Evolutionary conservation across 306 rosid genomes (phyloP).

Genomic region (Carpinus viminea): DNA sequence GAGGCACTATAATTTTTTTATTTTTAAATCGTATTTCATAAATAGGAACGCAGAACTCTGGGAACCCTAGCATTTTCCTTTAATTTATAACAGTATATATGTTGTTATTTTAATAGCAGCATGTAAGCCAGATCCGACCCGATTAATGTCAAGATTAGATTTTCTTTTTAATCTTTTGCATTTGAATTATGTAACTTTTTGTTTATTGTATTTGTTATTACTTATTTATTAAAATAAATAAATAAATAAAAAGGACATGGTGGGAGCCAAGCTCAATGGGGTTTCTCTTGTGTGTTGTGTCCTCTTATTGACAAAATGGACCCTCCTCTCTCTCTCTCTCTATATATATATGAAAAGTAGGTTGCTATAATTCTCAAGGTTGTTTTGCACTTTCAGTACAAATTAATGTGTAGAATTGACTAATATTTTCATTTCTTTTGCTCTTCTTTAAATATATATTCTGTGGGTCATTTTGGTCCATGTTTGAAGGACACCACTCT

Average conservation of each 20-base stretch:
- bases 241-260: slow-evolving; percentile 38
- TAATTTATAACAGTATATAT: too few relatives aligned
- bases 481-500: slow-evolving; percentile 13
- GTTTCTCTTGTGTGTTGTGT: slow-evolving; percentile 45
- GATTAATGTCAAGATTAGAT: too few relatives aligned
- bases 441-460: background rate
- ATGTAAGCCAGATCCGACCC: too few relatives aligned
- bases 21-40: too few relatives aligned
- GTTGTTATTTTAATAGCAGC: too few relatives aligned
- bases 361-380: background rate
- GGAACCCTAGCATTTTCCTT: too few relatives aligned
- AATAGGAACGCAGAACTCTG: too few relatives aligned
- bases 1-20: too few relatives aligned
- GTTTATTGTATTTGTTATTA: too few relatives aligned
- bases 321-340: slow-evolving; percentile 33
- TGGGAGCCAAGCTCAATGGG: slow-evolving; percentile 61
- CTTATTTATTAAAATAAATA: too few relatives aligned
- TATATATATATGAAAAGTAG: background rate
- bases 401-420: background rate
- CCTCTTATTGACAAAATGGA: slow-evolving; percentile 46
- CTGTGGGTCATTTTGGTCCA: slow-evolving; percentile 8
- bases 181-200: too few relatives aligned
- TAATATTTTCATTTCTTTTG: background rate
- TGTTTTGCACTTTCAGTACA: background rate
- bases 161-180: too few relatives aligned